phyloP scores from a whole-genome alignment of 78 protist genomes.

The Creolimax fragrantissima region DNA sequence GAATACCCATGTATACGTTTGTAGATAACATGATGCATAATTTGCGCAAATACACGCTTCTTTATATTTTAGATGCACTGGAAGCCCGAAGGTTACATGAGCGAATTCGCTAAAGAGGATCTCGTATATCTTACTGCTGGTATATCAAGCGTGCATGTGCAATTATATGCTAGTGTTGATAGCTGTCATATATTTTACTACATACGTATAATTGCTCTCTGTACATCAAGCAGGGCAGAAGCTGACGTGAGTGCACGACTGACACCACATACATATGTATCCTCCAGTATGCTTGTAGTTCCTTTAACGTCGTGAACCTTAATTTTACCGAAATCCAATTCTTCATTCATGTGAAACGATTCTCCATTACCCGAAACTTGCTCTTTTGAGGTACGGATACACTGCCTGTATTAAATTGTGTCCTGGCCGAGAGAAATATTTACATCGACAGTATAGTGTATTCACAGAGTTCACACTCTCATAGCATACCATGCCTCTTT shows the following conservation, averaged over 20 bases:
- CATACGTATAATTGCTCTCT: too few relatives aligned
- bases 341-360: background rate
- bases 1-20: background rate
- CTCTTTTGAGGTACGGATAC: background rate
- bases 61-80: background rate
- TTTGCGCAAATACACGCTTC: background rate
- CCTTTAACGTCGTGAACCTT: background rate
- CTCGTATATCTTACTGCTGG: constrained; percentile 17
- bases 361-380: background rate
- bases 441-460: background rate
- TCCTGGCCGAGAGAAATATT: background rate
- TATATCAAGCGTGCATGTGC: background rate
- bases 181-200: background rate
- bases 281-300: background rate
- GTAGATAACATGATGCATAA: background rate
- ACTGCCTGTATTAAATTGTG: background rate
- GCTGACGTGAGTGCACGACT: too few relatives aligned
- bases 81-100: background rate
- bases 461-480: background rate
- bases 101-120: background rate
- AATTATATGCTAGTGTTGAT: background rate
- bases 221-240: too few relatives aligned
- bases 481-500: background rate
- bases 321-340: background rate
- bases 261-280: background rate